Conservation (phyloP, 768 basidiomycete species). For the Glaciozyma antarctica region DNA sequence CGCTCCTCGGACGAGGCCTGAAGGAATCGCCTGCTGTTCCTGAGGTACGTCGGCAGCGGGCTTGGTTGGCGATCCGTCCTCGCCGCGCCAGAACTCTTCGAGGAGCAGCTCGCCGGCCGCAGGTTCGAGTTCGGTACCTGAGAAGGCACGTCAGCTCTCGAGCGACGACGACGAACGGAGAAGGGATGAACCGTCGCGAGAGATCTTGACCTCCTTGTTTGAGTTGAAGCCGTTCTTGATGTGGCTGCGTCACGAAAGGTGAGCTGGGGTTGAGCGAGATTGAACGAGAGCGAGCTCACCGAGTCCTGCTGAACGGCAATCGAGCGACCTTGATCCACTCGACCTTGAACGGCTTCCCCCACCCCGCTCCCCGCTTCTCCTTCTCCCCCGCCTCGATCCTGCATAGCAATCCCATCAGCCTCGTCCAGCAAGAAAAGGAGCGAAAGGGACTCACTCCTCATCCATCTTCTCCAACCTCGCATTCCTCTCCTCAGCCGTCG, state of each 20-base stretch:
- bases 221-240: slow-evolving; percentile 90
- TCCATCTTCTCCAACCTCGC: slow-evolving; percentile 10
- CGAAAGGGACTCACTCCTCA: neutral
- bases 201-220: slow-evolving; percentile 47
- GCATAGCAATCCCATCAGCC: neutral
- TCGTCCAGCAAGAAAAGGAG: neutral
- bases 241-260: slow-evolving; percentile 63
- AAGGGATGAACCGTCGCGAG: slow-evolving; percentile 17
- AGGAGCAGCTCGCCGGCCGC: slow-evolving; percentile 56
- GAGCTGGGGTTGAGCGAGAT: slow-evolving; percentile 48
- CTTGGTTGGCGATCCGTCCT: neutral
- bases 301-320: slow-evolving; percentile 46
- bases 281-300: slow-evolving; percentile 29
- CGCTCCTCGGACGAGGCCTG: too few relatives aligned
- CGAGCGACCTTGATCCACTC: slow-evolving; percentile 57
- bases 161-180: slow-evolving; percentile 36
- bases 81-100: slow-evolving; percentile 47
- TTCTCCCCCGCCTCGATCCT: slow-evolving; percentile 19
- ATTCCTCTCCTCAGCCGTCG: slow-evolving; percentile 32
- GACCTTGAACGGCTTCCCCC: slow-evolving; percentile 73
- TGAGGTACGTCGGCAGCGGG: neutral
- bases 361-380: slow-evolving; percentile 39
- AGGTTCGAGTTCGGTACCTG: slow-evolving; percentile 89
- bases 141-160: slow-evolving; percentile 33
- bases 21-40: neutral